Evolutionary conservation across 2,329 filamentous ascomycete genomes (phyloP).

Genomic region (Ascochyta fabae): DNA sequence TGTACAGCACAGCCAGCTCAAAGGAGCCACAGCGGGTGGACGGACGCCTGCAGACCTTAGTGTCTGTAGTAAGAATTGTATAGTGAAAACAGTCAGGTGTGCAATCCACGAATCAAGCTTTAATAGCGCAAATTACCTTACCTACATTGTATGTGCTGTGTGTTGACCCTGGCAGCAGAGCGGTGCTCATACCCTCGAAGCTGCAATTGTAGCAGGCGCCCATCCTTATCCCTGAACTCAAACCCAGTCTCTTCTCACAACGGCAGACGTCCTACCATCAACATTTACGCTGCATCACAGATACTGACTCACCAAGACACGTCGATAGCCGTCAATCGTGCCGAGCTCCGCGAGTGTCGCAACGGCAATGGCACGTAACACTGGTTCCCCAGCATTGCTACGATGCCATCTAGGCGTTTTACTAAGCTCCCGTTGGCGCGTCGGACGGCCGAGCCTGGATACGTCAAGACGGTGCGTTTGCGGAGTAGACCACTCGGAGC

Average conservation of each 20-base stretch:
- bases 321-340: neutral
- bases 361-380: neutral
- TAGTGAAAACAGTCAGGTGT: slow-evolving; percentile 5
- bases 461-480: slow-evolving; percentile 15
- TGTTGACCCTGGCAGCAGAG: neutral
- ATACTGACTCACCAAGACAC: neutral
- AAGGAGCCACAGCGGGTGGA: neutral
- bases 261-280: neutral
- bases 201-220: neutral
- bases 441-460: neutral
- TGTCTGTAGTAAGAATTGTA: slow-evolving; percentile 1
- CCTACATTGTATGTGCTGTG: neutral
- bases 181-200: neutral
- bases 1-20: slow-evolving; percentile 14
- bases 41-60: neutral
- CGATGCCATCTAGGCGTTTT: neutral
- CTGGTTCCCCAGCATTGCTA: neutral
- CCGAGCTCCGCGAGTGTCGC: neutral
- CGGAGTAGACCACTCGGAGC: slow-evolving; percentile 16
- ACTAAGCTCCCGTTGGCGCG: slow-evolving; percentile 10
- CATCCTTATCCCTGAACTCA: neutral
- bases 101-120: neutral
- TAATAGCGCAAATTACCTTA: neutral
- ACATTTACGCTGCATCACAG: neutral
- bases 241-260: neutral